Conservation (phyloP, 2,329 filamentous ascomycete species). For the Fusarium praegraminearum region DNA sequence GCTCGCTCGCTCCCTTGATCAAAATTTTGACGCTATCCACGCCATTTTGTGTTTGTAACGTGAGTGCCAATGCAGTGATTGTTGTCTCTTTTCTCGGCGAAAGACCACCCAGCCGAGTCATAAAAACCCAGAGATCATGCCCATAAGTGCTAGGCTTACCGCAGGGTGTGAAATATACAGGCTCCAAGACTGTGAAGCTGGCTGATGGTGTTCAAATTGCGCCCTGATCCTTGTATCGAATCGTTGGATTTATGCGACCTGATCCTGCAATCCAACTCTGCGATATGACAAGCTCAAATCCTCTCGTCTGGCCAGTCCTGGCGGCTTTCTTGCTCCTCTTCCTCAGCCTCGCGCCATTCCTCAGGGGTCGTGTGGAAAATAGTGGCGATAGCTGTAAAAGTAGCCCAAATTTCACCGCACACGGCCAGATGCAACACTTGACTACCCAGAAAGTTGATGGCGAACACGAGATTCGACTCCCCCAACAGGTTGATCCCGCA, state of each 20-base stretch:
- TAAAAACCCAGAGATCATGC: background rate
- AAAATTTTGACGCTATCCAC: background rate
- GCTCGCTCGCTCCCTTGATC: background rate
- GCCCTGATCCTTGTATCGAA: background rate
- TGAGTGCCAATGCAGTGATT: background rate
- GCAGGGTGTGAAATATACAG: background rate
- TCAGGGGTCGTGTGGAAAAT: conserved; percentile 33
- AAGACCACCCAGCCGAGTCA: background rate
- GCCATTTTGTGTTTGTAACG: background rate
- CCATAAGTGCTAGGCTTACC: background rate
- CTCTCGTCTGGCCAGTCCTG: conserved; percentile 22
- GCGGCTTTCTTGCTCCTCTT: conserved; percentile 27
- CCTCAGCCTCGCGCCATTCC: conserved; percentile 34
- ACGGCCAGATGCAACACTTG: conserved; percentile 57
- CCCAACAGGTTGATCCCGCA: conserved; percentile 53
- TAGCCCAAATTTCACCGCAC: conserved; percentile 31
- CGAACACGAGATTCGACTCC: conserved; percentile 54
- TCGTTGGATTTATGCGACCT: background rate
- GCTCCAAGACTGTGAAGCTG: background rate
- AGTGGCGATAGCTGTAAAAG: conserved; percentile 28
- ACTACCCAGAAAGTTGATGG: conserved; percentile 60
- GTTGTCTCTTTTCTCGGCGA: background rate
- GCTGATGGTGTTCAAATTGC: background rate
- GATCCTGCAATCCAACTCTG: background rate
- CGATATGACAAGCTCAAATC: background rate